A percentile compares a stretch with the other conserved stretches of the same genome.
phyloP scores from a whole-genome alignment of 768 basidiomycete species.

The Leccinum fibrillosum region DNA sequence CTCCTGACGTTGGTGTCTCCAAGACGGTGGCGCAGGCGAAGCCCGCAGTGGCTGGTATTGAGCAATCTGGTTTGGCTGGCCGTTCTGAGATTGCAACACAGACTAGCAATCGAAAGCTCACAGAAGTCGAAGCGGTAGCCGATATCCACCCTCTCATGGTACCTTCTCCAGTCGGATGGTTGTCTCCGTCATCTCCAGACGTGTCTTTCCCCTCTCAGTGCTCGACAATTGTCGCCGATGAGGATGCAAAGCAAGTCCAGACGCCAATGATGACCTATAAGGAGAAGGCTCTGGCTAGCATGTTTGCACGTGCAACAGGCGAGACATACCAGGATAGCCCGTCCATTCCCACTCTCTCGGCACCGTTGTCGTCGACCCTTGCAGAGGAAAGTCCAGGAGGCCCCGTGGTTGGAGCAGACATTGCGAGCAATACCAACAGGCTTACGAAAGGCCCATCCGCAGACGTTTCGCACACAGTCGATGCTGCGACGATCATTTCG shows the following conservation, averaged over 20 bases:
- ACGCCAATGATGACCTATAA: neutral
- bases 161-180: neutral
- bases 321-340: too few relatives aligned
- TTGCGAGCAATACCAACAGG: too few relatives aligned
- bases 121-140: neutral
- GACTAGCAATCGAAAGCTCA: neutral
- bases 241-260: neutral
- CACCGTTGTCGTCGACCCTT: too few relatives aligned
- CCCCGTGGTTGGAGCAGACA: too few relatives aligned
- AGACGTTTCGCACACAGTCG: neutral
- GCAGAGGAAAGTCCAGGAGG: too few relatives aligned
- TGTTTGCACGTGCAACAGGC: too few relatives aligned
- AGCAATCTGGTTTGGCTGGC: neutral
- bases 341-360: too few relatives aligned
- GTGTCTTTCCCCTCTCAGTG: conserved; percentile 6
- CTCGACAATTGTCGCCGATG: neutral
- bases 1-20: too few relatives aligned
- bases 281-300: neutral
- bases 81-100: neutral
- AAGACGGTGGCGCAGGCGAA: neutral
- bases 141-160: neutral
- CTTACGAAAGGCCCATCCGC: too few relatives aligned
- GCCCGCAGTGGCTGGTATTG: neutral
- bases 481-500: conserved; percentile 1
- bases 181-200: neutral